Base-by-base conservation (phyloP, 192 early-diverging fungal species). In the Linnemannia hyalina region DNA sequence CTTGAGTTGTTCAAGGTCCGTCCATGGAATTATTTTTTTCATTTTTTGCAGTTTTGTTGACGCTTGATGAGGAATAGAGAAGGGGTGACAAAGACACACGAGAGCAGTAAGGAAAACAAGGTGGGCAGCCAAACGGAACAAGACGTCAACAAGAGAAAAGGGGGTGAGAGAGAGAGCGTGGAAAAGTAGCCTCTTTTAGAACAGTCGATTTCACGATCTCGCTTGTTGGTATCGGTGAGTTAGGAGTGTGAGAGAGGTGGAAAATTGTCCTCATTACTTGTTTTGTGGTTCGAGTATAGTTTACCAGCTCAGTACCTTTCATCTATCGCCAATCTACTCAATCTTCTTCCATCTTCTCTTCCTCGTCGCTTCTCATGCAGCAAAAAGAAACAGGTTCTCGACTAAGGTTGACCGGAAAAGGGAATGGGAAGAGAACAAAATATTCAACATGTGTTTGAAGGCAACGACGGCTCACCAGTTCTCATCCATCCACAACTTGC, bases 161-260 rank as follows among this genome's bases (percentile, higher is more conserved):
- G 16, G 9, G n/a, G 0, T 1, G 23, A 57, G 6, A 8, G 22
- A 29, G 4, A 15, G n/a, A 26, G 60, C 60, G 60, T 63, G 60
- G 60, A 63, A 63, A 63, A 63, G 26, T 65, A 65, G 26, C 60
- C 60, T 32, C 60, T 65, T 65, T 65, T 65, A 65, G 49, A 4
- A 22, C 3, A 52, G 49, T 46, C 9, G 10, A 1, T 15, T 46
- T 40, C 38, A 46, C 44, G 13, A 46, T 46, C 44, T 46, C 13
- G 44, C 13, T 46, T 15, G 44, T 15, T 13, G 44, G 2, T 46
- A 3, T 46, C 44, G 44, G 44, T 9, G 44, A 46, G 10, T 46
- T 46, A 46, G 44, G 44, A 46, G 44, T 9, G 10, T 11, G 44
- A 1, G 8, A 46, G 0, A 11, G 1, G 11, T 8, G 11, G 44